A percentile compares a stretch with the other conserved stretches of the same genome.
These are phyloP conservation scores for Rhodomyrtus psidioides DNA, from an alignment of 441 rosid genomes.

Conservation along the genomic window DNA sequence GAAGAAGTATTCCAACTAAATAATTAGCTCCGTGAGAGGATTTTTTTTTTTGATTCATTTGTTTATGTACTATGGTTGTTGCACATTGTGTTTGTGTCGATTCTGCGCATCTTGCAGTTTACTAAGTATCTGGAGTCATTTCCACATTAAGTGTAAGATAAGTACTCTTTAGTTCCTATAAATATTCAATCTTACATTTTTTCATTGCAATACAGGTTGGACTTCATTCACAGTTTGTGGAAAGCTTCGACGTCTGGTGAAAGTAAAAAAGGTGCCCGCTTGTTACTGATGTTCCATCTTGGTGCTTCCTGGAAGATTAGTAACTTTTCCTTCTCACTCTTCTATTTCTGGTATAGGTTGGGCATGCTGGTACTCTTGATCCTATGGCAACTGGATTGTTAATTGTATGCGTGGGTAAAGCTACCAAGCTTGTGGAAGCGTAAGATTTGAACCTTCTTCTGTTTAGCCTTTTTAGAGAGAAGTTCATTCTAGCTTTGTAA, in stretches of 20 bases:
- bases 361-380: constrained; percentile 98
- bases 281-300: not conserved
- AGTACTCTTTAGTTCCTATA: not conserved
- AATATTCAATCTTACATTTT: not conserved
- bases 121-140: not conserved
- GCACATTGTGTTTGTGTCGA: not conserved
- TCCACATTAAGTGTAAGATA: not conserved
- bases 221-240: constrained; percentile 98
- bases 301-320: not conserved
- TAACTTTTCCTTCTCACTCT: not conserved
- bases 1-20: not conserved
- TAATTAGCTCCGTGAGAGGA: not conserved
- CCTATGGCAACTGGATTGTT: constrained; percentile 97
- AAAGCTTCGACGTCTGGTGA: constrained; percentile 80
- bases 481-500: not conserved
- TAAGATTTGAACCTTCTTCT: constrained; percentile 21
- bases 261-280: constrained; percentile 72
- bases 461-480: not conserved
- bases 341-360: constrained; percentile 49
- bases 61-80: not conserved
- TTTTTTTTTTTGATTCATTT: not conserved
- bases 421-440: constrained; percentile 88
- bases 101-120: not conserved
- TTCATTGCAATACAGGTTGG: constrained; percentile 50
- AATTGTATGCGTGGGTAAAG: constrained; percentile 86